phyloP scores from a whole-genome alignment of 2,329 filamentous ascomycete genomes.

The Phaeoacremonium minimum region DNA sequence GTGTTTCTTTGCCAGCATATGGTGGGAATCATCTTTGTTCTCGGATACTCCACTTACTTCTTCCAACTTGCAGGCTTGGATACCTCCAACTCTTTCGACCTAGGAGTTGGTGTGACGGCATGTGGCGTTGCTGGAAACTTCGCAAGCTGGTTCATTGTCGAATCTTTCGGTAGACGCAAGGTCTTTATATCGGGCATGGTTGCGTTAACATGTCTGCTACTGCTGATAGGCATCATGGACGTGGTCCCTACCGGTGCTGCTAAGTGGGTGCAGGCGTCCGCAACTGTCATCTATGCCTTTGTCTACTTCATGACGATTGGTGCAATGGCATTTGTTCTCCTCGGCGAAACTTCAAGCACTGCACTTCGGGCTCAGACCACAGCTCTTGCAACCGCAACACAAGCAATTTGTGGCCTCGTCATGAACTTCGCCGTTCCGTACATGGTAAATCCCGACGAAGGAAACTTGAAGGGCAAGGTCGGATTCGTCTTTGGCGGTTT shows the following conservation, averaged over 20 bases:
- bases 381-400: constrained; percentile 29
- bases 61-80: constrained; percentile 36
- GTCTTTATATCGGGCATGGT: constrained; percentile 25
- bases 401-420: constrained; percentile 30
- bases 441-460: constrained; percentile 30
- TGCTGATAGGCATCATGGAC: constrained; percentile 34
- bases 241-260: constrained; percentile 25
- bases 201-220: constrained; percentile 20
- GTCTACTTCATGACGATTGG: constrained; percentile 34
- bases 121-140: constrained; percentile 31
- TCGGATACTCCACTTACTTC: constrained; percentile 40
- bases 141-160: constrained; percentile 26
- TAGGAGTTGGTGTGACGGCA: constrained; percentile 29
- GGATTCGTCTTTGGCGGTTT: constrained; percentile 26
- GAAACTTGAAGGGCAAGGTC: constrained; percentile 24
- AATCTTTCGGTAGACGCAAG: constrained; percentile 23
- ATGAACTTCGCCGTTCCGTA: constrained; percentile 33
- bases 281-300: constrained; percentile 30
- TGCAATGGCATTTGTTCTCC: constrained; percentile 31
- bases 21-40: constrained; percentile 30
- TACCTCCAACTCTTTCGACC: constrained; percentile 26
- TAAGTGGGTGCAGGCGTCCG: constrained; percentile 27
- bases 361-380: constrained; percentile 31
- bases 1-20: constrained; percentile 37
- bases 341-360: constrained; percentile 30